phyloP scores from a whole-genome alignment of 129 eudicot genomes.

The Logfia minima region DNA sequence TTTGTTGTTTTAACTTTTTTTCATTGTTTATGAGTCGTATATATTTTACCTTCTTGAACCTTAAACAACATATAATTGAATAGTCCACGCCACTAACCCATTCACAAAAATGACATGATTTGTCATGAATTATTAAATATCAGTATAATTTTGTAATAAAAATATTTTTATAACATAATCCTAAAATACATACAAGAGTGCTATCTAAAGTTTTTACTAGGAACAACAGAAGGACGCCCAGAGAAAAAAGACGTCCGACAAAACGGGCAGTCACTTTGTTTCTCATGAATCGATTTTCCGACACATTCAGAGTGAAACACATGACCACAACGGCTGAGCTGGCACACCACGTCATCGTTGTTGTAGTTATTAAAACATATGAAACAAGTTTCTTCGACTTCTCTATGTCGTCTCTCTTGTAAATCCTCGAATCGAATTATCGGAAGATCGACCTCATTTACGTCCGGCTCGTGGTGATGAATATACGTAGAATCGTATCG shows the following conservation, averaged over 20 bases:
- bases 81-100: too few relatives aligned
- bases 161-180: too few relatives aligned
- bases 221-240: neutral
- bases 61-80: too few relatives aligned
- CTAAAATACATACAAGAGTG: too few relatives aligned
- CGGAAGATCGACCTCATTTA: slow-evolving; percentile 23
- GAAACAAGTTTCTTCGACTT: slow-evolving; percentile 26
- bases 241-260: slow-evolving; percentile 4
- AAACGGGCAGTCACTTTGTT: slow-evolving; percentile 21
- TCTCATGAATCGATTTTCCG: slow-evolving; percentile 30
- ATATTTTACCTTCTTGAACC: too few relatives aligned
- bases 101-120: too few relatives aligned
- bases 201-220: neutral
- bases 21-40: too few relatives aligned
- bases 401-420: slow-evolving; percentile 13
- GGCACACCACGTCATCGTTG: slow-evolving; percentile 25
- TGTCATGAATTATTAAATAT: too few relatives aligned
- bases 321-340: slow-evolving; percentile 31
- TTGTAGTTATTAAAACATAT: slow-evolving; percentile 24
- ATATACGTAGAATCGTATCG: neutral
- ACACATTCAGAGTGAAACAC: slow-evolving; percentile 29
- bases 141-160: too few relatives aligned
- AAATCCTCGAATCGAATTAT: slow-evolving; percentile 16
- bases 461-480: neutral
- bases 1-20: too few relatives aligned